Base-by-base conservation (phyloP, 148 eudicot genomes). In the Rhododendron vialii region DNA sequence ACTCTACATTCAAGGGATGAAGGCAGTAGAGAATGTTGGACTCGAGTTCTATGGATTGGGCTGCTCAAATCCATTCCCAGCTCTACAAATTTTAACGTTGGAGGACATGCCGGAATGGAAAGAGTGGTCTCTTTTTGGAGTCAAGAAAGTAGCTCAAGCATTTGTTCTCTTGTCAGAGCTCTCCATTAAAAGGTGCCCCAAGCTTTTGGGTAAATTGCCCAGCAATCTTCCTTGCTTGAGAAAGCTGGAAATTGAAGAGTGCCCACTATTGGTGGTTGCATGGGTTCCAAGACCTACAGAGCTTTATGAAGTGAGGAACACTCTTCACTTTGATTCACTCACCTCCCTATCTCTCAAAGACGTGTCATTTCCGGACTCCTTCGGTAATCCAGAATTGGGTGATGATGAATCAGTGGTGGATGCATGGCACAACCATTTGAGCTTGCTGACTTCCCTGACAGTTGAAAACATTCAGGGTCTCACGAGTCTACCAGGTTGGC, bases 141-240 rank as follows among this genome's bases (percentile, higher is more conserved):
- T 41, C 3, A 86, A 85, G 28, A 30, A 20, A 13, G 55, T 41
- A 20, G 75, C 26, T 38, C 53, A 14, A n/a, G 38, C 80, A 38
- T 86, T 89, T 59, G 59, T 78, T 45, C 17, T 36, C 24, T 82
- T 89, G 2, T 22, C 41, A 55, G 85, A 84, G 51, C 88, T 89
- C 24, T 24, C 9, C 36, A 35, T 89, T 1, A 15, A 26, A 30
- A 35, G 67, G 3, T 88, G 90, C n/a, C 88, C 90, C 73, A 53
- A 59, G 33, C 84, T 82, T 18, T 28, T 47, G 7, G 43, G 43
- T 41, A 41, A 41, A 41, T 43, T 83, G 53, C 84, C 84, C 57
- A 11, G 9, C 53, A n/a, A 65, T 83, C 55, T 83, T 38, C 77
- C 77, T 3, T 41, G 7, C 43, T 41, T 41, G 7, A 41, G 43